Percentiles rank a stretch among this genome's conserved stretches.
Conservation (phyloP, 2,329 filamentous ascomycete genomes). For the Drechslera avenae region DNA sequence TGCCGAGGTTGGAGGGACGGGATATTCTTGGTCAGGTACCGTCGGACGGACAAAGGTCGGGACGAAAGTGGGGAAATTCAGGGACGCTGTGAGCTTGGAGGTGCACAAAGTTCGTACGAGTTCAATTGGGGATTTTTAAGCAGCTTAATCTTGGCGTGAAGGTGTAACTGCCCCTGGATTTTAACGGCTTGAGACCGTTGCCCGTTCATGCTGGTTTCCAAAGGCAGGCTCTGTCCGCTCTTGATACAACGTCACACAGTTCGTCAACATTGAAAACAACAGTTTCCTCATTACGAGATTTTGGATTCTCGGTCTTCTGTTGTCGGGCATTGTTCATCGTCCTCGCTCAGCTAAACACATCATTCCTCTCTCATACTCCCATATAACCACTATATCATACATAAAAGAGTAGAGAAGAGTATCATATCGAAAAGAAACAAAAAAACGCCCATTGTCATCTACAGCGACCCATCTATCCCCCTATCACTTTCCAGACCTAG, state of each 20-base stretch:
- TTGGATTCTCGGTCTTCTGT: background rate
- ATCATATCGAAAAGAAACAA: conserved; percentile 20
- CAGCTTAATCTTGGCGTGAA: too few species aligned
- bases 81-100: too few species aligned
- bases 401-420: conserved; percentile 37
- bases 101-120: background rate
- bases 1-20: conserved; percentile 19
- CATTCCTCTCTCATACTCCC: conserved; percentile 5
- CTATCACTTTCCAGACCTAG: conserved; percentile 18
- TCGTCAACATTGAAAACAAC: background rate
- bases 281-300: background rate
- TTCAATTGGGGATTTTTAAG: background rate
- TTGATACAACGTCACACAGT: background rate
- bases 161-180: background rate
- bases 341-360: background rate
- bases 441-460: conserved; percentile 2
- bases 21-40: background rate
- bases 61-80: conserved; percentile 2
- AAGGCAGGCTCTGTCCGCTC: background rate
- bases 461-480: conserved; percentile 16
- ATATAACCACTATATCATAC: conserved; percentile 23
- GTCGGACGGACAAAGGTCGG: too few species aligned
- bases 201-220: background rate
- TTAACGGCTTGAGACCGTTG: background rate
- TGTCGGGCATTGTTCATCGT: background rate